Evolutionary conservation across 306 rosid genomes (phyloP).

Genomic region (Rosa chinensis): DNA sequence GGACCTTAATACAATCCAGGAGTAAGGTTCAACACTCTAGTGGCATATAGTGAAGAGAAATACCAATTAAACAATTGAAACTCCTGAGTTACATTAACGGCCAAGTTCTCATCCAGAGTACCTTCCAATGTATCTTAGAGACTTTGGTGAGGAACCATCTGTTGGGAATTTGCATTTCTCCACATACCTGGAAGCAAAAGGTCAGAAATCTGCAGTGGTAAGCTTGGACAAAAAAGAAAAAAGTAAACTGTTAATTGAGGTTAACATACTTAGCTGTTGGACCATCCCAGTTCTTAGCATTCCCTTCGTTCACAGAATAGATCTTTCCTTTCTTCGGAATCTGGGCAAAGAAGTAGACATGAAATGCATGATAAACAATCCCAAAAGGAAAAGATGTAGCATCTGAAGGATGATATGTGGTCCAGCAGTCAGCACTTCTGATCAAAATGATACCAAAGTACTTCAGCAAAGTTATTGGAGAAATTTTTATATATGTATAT

Average conservation of each 20-base stretch:
- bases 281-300: conserved; percentile 94
- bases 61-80: background rate
- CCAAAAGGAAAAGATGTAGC: conserved; percentile 8
- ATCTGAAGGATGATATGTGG: background rate
- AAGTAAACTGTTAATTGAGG: conserved; percentile 17
- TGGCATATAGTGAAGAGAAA: background rate
- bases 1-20: background rate
- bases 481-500: background rate
- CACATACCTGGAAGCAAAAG: conserved; percentile 53
- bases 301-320: conserved; percentile 98
- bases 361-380: conserved; percentile 12
- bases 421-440: background rate
- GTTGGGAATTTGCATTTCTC: conserved; percentile 85
- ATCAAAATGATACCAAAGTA: background rate
- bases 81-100: conserved; percentile 2
- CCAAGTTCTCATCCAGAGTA: conserved; percentile 21
- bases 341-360: conserved; percentile 41
- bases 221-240: conserved; percentile 3
- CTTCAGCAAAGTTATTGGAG: too few species aligned
- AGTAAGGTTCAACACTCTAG: background rate
- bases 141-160: conserved; percentile 88
- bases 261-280: conserved; percentile 71
- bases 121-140: conserved; percentile 98
- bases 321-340: conserved; percentile 89
- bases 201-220: conserved; percentile 19